phyloP scores from a whole-genome alignment of 441 rosid genomes.

The Erodium trifolium region DNA sequence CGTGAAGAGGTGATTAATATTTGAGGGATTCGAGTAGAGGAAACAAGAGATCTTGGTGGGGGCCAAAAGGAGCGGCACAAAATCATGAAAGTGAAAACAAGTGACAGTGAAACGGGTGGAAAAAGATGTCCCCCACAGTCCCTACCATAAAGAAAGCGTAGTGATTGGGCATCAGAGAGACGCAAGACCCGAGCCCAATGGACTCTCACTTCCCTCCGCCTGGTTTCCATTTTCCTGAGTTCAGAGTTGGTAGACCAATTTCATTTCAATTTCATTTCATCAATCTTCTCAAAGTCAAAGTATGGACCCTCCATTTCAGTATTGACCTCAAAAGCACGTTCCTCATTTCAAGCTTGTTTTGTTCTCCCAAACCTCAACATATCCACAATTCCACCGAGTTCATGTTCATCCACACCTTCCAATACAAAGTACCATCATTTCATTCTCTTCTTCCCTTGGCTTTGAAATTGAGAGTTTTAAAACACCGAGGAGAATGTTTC shows the following conservation, averaged over 20 bases:
- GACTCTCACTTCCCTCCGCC: constrained; percentile 12
- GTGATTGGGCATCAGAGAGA: no score
- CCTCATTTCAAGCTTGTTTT: constrained; percentile 27
- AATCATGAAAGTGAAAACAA: constrained; percentile 7
- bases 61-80: constrained; percentile 12
- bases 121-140: no score
- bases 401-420: background rate
- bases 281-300: constrained; percentile 21
- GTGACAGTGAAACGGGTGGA: no score
- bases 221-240: background rate
- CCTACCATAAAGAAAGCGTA: no score
- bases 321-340: constrained; percentile 17
- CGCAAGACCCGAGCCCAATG: constrained; percentile 34
- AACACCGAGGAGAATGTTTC: no score
- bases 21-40: background rate
- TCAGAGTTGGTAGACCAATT: no score
- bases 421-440: background rate
- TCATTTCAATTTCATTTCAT: constrained; percentile 11
- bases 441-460: background rate
- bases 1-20: background rate
- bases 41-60: constrained; percentile 42
- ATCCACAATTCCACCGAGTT: background rate
- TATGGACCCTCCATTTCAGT: constrained; percentile 20
- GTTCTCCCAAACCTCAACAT: constrained; percentile 1
- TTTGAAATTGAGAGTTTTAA: no score